Conservation (phyloP, 805 yeast genomes). For the Metschnikowia baotianmanensis region DNA sequence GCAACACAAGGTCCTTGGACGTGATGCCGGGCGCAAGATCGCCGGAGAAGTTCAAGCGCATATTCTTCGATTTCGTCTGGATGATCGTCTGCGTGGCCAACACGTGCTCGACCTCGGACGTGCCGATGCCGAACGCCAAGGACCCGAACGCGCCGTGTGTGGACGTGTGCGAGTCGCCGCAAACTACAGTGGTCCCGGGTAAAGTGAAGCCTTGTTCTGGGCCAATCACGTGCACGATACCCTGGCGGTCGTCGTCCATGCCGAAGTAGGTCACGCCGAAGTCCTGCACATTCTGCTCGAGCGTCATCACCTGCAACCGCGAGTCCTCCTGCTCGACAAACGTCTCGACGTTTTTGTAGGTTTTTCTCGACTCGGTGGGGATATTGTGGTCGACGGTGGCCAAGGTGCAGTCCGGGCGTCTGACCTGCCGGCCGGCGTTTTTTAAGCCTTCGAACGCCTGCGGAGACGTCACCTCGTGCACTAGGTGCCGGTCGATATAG, state of each 20-base stretch:
- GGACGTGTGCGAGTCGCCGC: constrained; percentile 99
- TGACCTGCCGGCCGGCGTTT: constrained; percentile 82
- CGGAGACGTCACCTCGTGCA: constrained; percentile 98
- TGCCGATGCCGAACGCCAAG: constrained; percentile 97
- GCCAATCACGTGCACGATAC: constrained; percentile 97
- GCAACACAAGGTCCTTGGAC: constrained; percentile 91
- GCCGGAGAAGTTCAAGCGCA: constrained; percentile 86
- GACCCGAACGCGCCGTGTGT: constrained; percentile 99
- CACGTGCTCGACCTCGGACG: constrained; percentile 98
- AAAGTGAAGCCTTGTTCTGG: constrained; percentile 99
- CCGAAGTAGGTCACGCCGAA: constrained; percentile 92
- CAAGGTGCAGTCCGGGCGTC: constrained; percentile 89
- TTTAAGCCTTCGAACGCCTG: constrained; percentile 97
- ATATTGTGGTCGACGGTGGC: constrained; percentile 97
- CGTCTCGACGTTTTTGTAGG: constrained; percentile 67
- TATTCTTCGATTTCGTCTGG: constrained; percentile 93
- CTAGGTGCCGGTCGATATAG: constrained; percentile 94
- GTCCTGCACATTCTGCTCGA: constrained; percentile 88
- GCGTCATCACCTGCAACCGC: constrained; percentile 84
- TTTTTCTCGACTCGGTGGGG: constrained; percentile 85
- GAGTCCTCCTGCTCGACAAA: constrained; percentile 92
- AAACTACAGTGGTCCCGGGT: constrained; percentile 98
- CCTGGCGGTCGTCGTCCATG: constrained; percentile 92
- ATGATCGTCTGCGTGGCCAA: constrained; percentile 95
- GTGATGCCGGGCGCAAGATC: constrained; percentile 86